phyloP scores from a whole-genome alignment of 345 rosid genomes.

The Excoecaria agallocha region DNA sequence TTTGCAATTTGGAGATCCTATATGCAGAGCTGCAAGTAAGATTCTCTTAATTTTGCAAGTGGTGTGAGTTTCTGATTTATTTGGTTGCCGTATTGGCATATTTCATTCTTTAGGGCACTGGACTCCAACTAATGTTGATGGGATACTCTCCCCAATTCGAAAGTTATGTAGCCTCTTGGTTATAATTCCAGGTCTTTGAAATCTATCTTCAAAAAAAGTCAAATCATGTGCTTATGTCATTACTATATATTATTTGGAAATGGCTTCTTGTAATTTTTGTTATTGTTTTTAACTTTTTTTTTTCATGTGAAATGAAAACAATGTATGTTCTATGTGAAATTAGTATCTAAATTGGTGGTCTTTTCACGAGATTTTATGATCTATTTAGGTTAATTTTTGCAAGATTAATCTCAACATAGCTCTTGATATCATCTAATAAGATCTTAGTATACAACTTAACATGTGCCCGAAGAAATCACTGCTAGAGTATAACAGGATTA shows the following conservation, averaged over 20 bases:
- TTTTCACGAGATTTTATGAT: not conserved
- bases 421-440: not conserved
- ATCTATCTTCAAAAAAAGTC: not conserved
- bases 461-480: too few relatives aligned
- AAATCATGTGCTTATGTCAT: not conserved
- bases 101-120: slow-evolving; percentile 43
- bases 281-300: too few relatives aligned
- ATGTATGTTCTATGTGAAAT: not conserved
- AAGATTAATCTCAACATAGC: not conserved
- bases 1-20: too few relatives aligned
- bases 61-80: too few relatives aligned
- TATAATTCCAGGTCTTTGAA: slow-evolving; percentile 65
- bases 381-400: not conserved
- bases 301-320: not conserved
- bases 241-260: not conserved
- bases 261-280: not conserved
- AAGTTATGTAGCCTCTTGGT: slow-evolving; percentile 79
- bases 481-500: too few relatives aligned
- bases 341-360: not conserved
- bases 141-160: slow-evolving; percentile 48
- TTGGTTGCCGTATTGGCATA: slow-evolving; percentile 14
- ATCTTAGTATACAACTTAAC: not conserved
- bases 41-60: too few relatives aligned
- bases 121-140: slow-evolving; percentile 46
- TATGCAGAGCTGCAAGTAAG: too few relatives aligned